Evolutionary conservation across 2,329 filamentous ascomycete species (phyloP).

Genomic region (Colletotrichum tabaci): DNA sequence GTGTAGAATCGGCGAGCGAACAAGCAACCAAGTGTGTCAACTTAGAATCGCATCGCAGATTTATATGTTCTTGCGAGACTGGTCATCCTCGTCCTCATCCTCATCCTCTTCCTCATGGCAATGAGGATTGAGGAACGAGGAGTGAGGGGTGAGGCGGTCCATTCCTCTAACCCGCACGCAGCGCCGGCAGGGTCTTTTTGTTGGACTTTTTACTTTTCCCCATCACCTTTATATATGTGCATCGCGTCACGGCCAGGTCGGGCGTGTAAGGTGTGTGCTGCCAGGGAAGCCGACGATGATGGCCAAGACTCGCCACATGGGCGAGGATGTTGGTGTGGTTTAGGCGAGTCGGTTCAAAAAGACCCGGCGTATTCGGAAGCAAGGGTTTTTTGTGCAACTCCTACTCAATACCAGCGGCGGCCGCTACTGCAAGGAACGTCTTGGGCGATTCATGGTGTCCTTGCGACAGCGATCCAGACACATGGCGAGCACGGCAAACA

Average conservation of each 20-base stretch:
- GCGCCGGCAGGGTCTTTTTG: constrained; percentile 13
- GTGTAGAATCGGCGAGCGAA: not conserved
- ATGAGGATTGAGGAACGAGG: not conserved
- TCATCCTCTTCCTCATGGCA: constrained; percentile 7
- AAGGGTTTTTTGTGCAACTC: not conserved
- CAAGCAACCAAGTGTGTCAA: not conserved
- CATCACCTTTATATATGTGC: too few species aligned
- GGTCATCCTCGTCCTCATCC: not conserved
- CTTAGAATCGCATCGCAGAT: not conserved
- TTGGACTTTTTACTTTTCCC: not conserved
- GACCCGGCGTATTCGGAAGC: not conserved
- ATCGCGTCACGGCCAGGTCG: too few species aligned
- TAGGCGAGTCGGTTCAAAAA: not conserved
- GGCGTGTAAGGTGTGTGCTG: not conserved
- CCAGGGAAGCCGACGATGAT: not conserved
- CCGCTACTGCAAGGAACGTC: constrained; percentile 19
- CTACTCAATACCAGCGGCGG: not conserved
- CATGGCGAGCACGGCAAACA: not conserved
- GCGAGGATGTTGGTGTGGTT: not conserved
- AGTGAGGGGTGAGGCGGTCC: not conserved
- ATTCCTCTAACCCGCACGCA: not conserved
- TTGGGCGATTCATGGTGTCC: too few species aligned
- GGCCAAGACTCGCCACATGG: not conserved
- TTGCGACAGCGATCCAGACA: too few species aligned
- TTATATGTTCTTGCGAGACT: not conserved